phyloP scores from a whole-genome alignment of 225 moss, liverwort and hornwort genomes.

The Marchantia paleacea region DNA sequence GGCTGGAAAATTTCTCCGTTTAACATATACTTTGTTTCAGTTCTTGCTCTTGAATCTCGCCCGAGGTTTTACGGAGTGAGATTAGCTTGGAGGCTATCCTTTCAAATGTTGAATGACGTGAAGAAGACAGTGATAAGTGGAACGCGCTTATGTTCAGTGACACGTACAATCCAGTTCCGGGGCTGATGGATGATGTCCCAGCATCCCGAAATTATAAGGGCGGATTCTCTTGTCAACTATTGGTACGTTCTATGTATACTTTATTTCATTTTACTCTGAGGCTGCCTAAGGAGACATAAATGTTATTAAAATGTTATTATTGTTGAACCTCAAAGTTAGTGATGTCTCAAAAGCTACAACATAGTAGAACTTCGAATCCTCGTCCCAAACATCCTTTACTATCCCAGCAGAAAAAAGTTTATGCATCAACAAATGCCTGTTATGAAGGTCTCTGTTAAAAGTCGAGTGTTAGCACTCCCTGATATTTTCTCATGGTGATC shows the following conservation, averaged over 20 bases:
- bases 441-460: no score
- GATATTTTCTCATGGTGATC: no score
- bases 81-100: background rate
- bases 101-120: background rate
- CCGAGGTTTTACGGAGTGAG: background rate
- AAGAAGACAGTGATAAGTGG: background rate
- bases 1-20: background rate
- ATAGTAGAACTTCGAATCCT: background rate
- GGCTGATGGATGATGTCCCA: conserved; percentile 84
- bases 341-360: background rate
- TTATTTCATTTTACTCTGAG: background rate
- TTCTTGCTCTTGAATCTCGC: background rate
- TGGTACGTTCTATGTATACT: conserved; percentile 44
- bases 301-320: no score
- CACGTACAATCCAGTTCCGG: conserved; percentile 94
- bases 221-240: conserved; percentile 79
- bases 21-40: background rate
- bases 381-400: no score
- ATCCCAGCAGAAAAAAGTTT: no score
- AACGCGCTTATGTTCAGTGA: conserved; percentile 56
- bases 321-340: background rate
- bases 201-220: conserved; percentile 74
- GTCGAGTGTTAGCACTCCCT: no score
- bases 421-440: no score
- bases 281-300: background rate